These are phyloP conservation scores for Globisporangium abappressorium DNA, from an alignment of 352 stramenopile species.

Conservation along the genomic window DNA sequence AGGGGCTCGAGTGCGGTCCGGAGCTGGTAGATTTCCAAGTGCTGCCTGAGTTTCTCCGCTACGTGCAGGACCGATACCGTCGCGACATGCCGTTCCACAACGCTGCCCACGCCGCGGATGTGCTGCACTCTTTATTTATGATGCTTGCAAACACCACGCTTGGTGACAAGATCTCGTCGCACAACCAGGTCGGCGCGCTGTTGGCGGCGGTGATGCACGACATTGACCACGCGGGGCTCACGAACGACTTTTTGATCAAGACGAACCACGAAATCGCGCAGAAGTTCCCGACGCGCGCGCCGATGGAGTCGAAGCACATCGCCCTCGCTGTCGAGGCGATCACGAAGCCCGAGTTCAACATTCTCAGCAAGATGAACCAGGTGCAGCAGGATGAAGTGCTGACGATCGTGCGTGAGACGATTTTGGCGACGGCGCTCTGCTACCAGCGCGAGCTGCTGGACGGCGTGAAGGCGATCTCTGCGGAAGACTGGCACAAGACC, in stretches of 20 bases:
- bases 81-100: conserved; percentile 79
- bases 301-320: conserved; percentile 80
- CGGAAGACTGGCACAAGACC: conserved; percentile 39
- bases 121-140: conserved; percentile 79
- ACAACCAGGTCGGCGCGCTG: conserved; percentile 71
- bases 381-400: conserved; percentile 53
- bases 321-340: conserved; percentile 56
- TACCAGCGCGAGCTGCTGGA: conserved; percentile 73
- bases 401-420: conserved; percentile 58
- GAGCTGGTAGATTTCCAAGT: conserved; percentile 53
- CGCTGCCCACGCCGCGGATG: conserved; percentile 72
- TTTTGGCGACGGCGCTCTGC: conserved; percentile 72
- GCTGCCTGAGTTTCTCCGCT: conserved; percentile 47
- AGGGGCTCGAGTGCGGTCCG: conserved; percentile 47
- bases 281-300: conserved; percentile 51
- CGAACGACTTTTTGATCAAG: conserved; percentile 78
- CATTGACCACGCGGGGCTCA: conserved; percentile 74
- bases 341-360: conserved; percentile 39
- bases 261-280: conserved; percentile 64
- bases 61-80: conserved; percentile 67
- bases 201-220: conserved; percentile 82
- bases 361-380: conserved; percentile 51
- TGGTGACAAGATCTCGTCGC: conserved; percentile 41
- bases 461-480: conserved; percentile 38
- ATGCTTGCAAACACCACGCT: conserved; percentile 58